Conservation (phyloP, 2,329 filamentous ascomycete genomes). For the Sporothrix brasiliensis region DNA sequence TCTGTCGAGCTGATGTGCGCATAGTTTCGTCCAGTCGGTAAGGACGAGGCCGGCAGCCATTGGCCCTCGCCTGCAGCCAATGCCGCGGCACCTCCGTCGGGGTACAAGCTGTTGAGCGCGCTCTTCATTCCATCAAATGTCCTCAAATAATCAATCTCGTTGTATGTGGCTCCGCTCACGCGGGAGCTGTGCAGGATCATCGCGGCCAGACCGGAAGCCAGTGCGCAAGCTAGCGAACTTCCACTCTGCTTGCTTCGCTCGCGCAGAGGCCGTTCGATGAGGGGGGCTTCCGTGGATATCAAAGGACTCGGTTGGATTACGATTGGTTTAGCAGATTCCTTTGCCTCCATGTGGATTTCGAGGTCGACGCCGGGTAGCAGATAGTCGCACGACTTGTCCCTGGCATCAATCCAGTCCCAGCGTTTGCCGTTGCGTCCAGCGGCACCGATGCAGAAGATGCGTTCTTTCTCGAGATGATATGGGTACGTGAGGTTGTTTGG, state of each 20-base stretch:
- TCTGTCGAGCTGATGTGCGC: constrained; percentile 18
- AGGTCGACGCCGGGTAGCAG: constrained; percentile 20
- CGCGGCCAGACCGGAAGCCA: constrained; percentile 14
- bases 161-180: constrained; percentile 13
- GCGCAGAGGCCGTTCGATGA: neutral
- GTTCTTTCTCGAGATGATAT: constrained; percentile 17
- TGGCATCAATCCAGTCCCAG: constrained; percentile 23
- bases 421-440: constrained; percentile 25
- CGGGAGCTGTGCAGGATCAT: constrained; percentile 19
- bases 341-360: constrained; percentile 21
- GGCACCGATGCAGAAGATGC: constrained; percentile 23
- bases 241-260: constrained; percentile 19
- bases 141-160: constrained; percentile 23
- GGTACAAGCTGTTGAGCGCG: constrained; percentile 21
- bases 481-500: constrained; percentile 22
- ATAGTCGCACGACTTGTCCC: constrained; percentile 22
- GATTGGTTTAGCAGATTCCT: neutral
- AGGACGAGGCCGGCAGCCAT: constrained; percentile 22
- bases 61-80: constrained; percentile 14
- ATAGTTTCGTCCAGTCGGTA: constrained; percentile 5
- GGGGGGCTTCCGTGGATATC: neutral
- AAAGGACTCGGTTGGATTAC: constrained; percentile 2
- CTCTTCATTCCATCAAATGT: constrained; percentile 20
- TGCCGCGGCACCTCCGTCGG: constrained; percentile 7
- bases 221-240: constrained; percentile 18